Evolutionary conservation across 768 basidiomycete genomes (phyloP), one percentile per base, ranked within the genome.

Genomic region (Xerocomellus dryophilus): DNA sequence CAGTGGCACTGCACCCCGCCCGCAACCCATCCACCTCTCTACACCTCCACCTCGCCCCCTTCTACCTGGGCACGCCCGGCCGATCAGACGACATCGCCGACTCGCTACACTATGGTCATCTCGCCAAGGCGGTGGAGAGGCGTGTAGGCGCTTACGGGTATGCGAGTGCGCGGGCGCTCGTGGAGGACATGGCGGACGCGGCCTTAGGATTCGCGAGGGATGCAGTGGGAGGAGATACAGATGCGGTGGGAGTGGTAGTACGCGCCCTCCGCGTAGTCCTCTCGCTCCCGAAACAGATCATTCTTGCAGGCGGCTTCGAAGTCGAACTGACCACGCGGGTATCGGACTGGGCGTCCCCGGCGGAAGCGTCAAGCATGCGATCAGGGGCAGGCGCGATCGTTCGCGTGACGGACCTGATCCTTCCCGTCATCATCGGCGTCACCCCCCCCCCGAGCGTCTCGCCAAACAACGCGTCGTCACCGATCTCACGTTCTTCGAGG

Each of bases 371-470:
- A 12, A 7, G 12, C 23, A 25, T 5, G 15, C 18, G 51, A 1
- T 25, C 36, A n/a, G 18, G 18, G 25, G 8, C 46, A 6, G 51
- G 60, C 5, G 59, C 69, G 38, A 71, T 68, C 43, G 73, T 77
- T n/a, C 61, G 62, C 7, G 70, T 90, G 34, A 70, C 69, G 31
- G 72, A 23, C 61, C 1, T 90, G 11, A 58, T 70, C 2, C 64
- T 85, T 11, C 74, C 76, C 1, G 78, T 83, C 9, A 70, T 90
- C 47, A 82, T 92, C 43, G 90, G 88, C 0, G 78, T 90, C 32
- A 86, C 88, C 57, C 88, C 57, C 78, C 84, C 0, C 84, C 83
- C 6, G 88, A 91, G 61, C 74, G 88, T 31, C 63, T 77, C 29
- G 77, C 81, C 40, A 83, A 83, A 62, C 88, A 91, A 66, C 71